phyloP scores from a whole-genome alignment of 1,139 yeast species.

The Taphrina flavorubra region DNA sequence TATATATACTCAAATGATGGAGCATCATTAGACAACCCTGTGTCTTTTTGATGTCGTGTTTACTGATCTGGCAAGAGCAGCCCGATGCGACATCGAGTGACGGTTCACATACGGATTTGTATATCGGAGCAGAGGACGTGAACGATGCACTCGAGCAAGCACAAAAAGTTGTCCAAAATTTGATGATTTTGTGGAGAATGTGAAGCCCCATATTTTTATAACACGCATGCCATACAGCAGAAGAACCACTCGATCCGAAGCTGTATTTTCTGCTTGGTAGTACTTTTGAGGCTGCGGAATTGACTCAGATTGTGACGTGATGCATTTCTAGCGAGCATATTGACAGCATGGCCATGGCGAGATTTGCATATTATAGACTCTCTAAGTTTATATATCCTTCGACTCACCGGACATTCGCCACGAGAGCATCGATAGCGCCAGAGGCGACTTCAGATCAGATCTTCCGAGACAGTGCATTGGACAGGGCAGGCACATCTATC shows the following conservation, averaged over 20 bases:
- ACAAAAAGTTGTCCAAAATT: not conserved
- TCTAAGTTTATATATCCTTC: not conserved
- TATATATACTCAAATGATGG: slow-evolving; percentile 3
- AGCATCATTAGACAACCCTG: not conserved
- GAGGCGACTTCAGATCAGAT: slow-evolving; percentile 31
- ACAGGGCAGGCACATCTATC: slow-evolving; percentile 9
- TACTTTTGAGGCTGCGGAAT: not conserved
- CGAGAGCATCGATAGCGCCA: slow-evolving; percentile 1
- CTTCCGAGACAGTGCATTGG: not conserved
- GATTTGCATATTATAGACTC: not conserved
- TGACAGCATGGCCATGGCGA: slow-evolving; percentile 9
- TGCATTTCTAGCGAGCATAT: slow-evolving; percentile 10
- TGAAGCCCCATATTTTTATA: not conserved
- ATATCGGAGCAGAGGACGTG: not conserved
- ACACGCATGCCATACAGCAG: too few relatives aligned
- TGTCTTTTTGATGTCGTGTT: not conserved
- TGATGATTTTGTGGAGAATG: not conserved
- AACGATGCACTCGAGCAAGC: not conserved
- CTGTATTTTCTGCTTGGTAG: not conserved
- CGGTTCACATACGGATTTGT: too few relatives aligned
- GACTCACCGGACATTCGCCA: slow-evolving; percentile 6
- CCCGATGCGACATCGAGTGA: too few relatives aligned
- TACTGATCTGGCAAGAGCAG: too few relatives aligned
- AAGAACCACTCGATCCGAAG: too few relatives aligned
- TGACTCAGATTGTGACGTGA: not conserved